Evolutionary conservation across 108 stramenopile genomes (phyloP).

Genomic region (Cyclotella atomus): DNA sequence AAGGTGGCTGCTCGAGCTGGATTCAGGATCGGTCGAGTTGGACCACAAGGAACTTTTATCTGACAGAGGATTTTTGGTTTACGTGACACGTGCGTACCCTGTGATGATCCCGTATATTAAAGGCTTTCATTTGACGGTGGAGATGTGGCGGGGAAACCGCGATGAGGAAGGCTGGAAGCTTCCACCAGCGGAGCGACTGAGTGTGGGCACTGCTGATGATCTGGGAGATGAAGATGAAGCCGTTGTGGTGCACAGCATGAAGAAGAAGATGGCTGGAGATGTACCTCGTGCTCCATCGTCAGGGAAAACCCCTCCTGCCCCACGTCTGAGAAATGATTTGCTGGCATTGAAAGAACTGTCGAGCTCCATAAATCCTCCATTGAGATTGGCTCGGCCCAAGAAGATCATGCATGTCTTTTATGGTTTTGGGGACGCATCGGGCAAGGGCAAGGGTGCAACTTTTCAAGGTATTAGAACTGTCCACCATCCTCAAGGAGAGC

Average conservation of each 20-base stretch:
- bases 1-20: conserved; percentile 2
- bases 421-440: conserved; percentile 22
- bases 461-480: neutral
- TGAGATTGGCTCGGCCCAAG: neutral
- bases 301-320: conserved; percentile 1
- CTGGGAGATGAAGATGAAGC: neutral
- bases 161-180: conserved; percentile 29
- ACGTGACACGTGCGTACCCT: too few relatives aligned
- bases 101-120: too few relatives aligned
- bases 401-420: too few relatives aligned
- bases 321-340: conserved; percentile 9
- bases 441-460: conserved; percentile 17
- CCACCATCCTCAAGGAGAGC: neutral
- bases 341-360: neutral
- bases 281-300: neutral
- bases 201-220: neutral
- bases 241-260: neutral
- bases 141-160: conserved; percentile 9
- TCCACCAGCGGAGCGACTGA: neutral
- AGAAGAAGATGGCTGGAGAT: neutral
- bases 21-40: neutral
- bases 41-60: neutral
- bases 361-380: neutral
- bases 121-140: conserved; percentile 17
- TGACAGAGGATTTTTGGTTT: conserved; percentile 23